Conservation (phyloP, 2,329 filamentous ascomycete genomes). For the Colletotrichum sp. region DNA sequence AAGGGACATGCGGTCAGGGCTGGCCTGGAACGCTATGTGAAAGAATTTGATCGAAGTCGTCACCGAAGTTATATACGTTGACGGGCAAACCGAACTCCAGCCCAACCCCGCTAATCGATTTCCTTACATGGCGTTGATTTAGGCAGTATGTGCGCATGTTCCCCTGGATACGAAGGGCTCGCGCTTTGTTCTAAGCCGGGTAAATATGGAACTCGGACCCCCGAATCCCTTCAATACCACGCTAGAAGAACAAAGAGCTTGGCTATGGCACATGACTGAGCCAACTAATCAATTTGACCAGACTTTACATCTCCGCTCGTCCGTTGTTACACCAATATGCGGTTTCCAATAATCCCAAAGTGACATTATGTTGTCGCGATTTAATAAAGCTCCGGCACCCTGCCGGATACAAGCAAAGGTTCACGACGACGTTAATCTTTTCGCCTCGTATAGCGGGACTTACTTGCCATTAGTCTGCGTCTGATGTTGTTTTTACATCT, state of each 20-base stretch:
- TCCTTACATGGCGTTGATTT: background rate
- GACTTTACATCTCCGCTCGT: background rate
- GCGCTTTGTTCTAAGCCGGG: background rate
- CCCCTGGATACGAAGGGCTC: background rate
- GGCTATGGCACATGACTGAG: background rate
- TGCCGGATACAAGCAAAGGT: background rate
- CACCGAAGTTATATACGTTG: background rate
- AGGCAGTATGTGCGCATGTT: background rate
- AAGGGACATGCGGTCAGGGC: background rate
- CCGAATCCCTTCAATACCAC: background rate
- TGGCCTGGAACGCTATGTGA: background rate
- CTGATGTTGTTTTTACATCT: background rate
- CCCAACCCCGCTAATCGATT: background rate
- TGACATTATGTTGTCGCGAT: background rate
- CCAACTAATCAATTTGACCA: background rate
- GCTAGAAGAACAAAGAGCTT: background rate
- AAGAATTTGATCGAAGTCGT: background rate
- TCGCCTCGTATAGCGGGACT: background rate
- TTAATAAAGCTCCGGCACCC: background rate
- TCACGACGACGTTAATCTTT: background rate
- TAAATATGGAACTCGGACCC: background rate
- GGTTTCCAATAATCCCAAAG: background rate
- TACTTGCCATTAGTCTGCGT: rapidly evolving
- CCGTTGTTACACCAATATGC: background rate
- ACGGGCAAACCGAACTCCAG: background rate